Evolutionary conservation across 495 filamentous ascomycete genomes (phyloP), one percentile per base, ranked within the genome.

Genomic region (Aspergillus cavernicola): DNA sequence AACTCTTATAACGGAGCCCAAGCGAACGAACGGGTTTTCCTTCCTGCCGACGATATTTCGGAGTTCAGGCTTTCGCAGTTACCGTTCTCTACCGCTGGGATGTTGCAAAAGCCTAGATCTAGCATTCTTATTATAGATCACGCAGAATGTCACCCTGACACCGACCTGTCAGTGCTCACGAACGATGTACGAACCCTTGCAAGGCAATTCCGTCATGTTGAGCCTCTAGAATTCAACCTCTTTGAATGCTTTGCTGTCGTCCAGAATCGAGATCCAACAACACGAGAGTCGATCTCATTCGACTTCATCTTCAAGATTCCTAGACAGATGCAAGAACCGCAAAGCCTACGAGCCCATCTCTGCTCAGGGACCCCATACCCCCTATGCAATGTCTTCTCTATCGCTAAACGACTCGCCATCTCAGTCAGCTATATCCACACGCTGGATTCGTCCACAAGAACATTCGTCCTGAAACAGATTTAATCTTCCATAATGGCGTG

Each of bases 361-460:
- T 23, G 15, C 20, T 18, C 1, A 12, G 15, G 15, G 15, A 12
- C 16, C 38, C 6, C 10, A 1, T 20, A 41, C 7, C 20, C 38
- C 4, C 38, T 41, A 6, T 18, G 15, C 2, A 20, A 41, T 12
- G 19, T 19, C 16, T 23, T 41, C 11, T 23, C 15, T 4, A 41
- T 41, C 2, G 38, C 38, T 4, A 41, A 41, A 13, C 38, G 19
- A 22, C 38, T 41, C 38, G 18, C 9, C 2, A 1, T 41, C 15
- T 41, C 38, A 1, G 10, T 41, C 1, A 19, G 38, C 38, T 41
- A 18, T 12, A 23, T 39, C 36, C 36, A 39, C 38, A 41, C 38
- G 0, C 4, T 41, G 19, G 38, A 1, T 73, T 74, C 37, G 71
- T 76, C 3, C 74, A 80, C 59, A 78, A 78, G 47, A 71, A 70